phyloP scores from a whole-genome alignment of 2,329 filamentous ascomycete species.

The Colletotrichum siamense region DNA sequence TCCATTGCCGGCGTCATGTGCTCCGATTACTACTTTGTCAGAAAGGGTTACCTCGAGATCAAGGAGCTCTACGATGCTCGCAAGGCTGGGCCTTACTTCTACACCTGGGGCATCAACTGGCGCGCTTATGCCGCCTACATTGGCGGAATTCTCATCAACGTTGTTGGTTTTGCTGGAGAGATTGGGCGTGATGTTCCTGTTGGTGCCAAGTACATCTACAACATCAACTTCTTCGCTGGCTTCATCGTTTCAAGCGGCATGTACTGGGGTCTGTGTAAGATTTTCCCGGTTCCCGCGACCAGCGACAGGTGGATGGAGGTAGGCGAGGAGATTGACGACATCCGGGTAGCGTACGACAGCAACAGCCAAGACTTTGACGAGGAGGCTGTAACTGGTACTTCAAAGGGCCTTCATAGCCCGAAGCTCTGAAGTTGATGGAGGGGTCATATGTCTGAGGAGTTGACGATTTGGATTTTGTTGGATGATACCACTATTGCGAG shows the following conservation, averaged over 20 bases:
- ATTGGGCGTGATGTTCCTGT: conserved; percentile 74
- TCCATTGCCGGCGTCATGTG: conserved; percentile 93
- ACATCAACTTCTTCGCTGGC: conserved; percentile 88
- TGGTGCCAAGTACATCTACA: conserved; percentile 86
- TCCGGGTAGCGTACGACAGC: conserved; percentile 51
- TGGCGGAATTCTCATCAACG: conserved; percentile 84
- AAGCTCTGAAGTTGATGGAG: background rate
- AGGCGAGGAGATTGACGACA: conserved; percentile 64
- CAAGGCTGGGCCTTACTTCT: conserved; percentile 74
- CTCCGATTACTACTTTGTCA: conserved; percentile 86
- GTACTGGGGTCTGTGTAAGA: conserved; percentile 74
- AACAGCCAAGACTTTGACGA: conserved; percentile 45
- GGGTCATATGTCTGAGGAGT: background rate
- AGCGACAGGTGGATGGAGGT: conserved; percentile 82
- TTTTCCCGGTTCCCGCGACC: conserved; percentile 76
- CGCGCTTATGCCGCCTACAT: conserved; percentile 85
- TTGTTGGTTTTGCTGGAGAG: conserved; percentile 88
- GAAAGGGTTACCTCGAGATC: conserved; percentile 80
- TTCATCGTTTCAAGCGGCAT: conserved; percentile 71
- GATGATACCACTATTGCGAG: conserved; percentile 12
- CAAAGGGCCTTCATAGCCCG: background rate
- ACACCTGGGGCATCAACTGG: conserved; percentile 77
- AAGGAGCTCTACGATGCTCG: conserved; percentile 80
- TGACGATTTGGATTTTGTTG: background rate
- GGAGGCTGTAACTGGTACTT: conserved; percentile 21